Percentiles rank a stretch among this genome's conserved stretches.
Evolutionary conservation across 352 stramenopile genomes (phyloP).

Genomic region (Elongisporangium anandrum): DNA sequence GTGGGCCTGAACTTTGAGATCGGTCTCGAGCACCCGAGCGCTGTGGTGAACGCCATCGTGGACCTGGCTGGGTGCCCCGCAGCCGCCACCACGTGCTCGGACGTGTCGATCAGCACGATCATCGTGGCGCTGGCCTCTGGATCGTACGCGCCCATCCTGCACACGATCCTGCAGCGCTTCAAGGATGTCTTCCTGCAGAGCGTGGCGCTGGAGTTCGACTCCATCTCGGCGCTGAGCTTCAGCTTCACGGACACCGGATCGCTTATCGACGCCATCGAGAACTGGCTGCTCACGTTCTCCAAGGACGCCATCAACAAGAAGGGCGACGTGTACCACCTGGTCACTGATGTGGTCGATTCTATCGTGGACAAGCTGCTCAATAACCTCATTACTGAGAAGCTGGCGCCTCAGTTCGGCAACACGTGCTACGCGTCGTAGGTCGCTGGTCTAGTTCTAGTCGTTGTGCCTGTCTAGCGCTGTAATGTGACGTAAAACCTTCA

Average conservation of each 20-base stretch:
- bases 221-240: conserved; percentile 18
- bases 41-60: conserved; percentile 27
- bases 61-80: conserved; percentile 33
- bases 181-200: conserved; percentile 9
- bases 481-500: too few species aligned
- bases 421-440: conserved; percentile 14
- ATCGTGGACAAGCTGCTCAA: conserved; percentile 44
- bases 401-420: conserved; percentile 37
- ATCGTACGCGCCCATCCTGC: conserved; percentile 20
- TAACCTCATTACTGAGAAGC: conserved; percentile 31
- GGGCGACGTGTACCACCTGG: conserved; percentile 47
- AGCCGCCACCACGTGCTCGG: conserved; percentile 30
- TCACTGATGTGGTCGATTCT: conserved; percentile 29
- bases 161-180: conserved; percentile 12
- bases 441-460: too few species aligned
- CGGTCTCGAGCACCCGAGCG: conserved; percentile 24
- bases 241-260: conserved; percentile 31
- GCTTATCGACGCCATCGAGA: conserved; percentile 39
- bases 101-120: conserved; percentile 42
- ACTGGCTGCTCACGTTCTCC: conserved; percentile 44
- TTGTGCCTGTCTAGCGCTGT: too few species aligned
- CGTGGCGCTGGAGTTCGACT: conserved; percentile 18
- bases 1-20: conserved; percentile 36
- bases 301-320: conserved; percentile 59
- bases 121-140: conserved; percentile 21